Evolutionary conservation across 1,284 basidiomycete species (phyloP), one percentile per base, ranked within the genome.

Genomic region (Ustilago curta): DNA sequence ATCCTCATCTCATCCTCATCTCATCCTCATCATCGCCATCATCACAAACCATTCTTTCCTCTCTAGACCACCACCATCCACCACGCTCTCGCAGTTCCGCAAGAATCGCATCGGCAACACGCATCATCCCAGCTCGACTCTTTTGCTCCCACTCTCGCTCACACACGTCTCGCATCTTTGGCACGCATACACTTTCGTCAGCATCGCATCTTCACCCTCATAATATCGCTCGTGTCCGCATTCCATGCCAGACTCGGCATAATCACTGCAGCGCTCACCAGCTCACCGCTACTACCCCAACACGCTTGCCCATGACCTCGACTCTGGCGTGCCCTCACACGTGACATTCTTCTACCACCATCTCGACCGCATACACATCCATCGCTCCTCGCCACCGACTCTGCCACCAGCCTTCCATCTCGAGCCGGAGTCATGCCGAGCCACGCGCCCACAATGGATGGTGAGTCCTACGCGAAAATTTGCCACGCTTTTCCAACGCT

Each of bases 381-480:
- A 47, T 19, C 55, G 47, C 16, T 21, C 18, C 45, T 8, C 50
- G 32, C 27, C 16, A 50, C 31, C n/a, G 39, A 50, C 21, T 48
- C 25, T 18, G 21, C 29, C 37, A 3, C 40, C 3, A 54, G 55
- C 3, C 44, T 42, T 25, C n/a, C 25, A 35, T 47, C 47, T 32
- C 21, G 29, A 35, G 2, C 12, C 25, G 58, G 35, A 62, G 47
- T 19, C 69, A 65, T 66, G 51, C 57, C 57, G 52, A 81, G 78
- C 80, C 77, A 83, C 75, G 59, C 72, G 70, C 42, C 70, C 44
- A 70, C 48, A 43, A 70, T 70, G 68, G 68, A 70, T 60, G 67
- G 67, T 69, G 42, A 63, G 67, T 59, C 19, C 18, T 32, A 8
- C 11, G 18, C 5, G 2, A n/a, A 48, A n/a, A 9, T 11, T n/a